Evolutionary conservation across 176 grass and related monocot species (phyloP).

Genomic region (Oryza coarctata): DNA sequence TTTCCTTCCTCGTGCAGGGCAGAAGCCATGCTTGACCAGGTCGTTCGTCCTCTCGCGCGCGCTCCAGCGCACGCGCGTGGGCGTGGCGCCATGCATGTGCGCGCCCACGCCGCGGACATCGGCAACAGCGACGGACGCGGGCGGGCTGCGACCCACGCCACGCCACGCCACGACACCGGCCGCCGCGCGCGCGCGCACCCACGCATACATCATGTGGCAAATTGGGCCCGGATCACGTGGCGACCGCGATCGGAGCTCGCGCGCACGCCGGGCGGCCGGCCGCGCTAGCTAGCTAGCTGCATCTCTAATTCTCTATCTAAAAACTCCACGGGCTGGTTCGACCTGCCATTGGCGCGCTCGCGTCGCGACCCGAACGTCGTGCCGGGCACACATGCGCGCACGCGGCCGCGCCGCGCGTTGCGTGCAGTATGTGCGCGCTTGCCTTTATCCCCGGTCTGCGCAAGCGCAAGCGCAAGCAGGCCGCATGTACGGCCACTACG

Average conservation of each 20-base stretch:
- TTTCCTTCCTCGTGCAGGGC: constrained; percentile 16
- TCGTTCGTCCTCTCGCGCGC: neutral
- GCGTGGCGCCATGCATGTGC: constrained; percentile 38
- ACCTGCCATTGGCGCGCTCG: no score
- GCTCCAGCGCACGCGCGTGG: neutral
- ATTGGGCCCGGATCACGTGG: constrained; percentile 25
- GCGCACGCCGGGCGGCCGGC: no score
- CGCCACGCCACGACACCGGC: neutral
- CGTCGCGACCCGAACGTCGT: neutral
- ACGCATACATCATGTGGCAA: neutral
- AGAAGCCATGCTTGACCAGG: constrained; percentile 35
- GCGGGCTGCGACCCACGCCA: no score
- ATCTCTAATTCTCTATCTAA: no score
- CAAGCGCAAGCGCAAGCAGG: no score
- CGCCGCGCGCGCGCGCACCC: neutral
- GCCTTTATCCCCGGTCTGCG: no score
- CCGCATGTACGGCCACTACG: no score
- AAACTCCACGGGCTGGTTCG: no score
- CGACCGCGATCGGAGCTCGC: no score
- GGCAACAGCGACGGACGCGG: constrained; percentile 26
- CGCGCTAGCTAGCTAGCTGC: no score
- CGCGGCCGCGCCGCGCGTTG: neutral
- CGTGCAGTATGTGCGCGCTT: neutral
- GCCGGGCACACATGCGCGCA: no score
- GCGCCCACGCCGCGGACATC: constrained; percentile 38